Base-by-base conservation (phyloP, 441 rosid species). In the Breynia disticha region DNA sequence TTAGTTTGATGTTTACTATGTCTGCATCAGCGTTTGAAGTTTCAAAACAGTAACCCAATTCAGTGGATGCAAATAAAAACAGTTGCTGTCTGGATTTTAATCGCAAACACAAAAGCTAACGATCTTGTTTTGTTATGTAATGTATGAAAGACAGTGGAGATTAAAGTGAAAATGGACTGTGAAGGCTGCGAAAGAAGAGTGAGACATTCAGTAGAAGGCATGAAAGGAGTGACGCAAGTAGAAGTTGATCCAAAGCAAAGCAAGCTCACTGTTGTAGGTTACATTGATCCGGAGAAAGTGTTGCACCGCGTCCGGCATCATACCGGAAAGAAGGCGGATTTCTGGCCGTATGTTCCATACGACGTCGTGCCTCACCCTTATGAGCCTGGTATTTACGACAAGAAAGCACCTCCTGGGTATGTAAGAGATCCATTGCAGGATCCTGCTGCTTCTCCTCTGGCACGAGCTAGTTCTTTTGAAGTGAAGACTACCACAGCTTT, bases 141-240 rank as follows among this genome's bases (percentile, higher is more conserved):
- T 28, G 35, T 28, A 28, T 28, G 35, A 28, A 47, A 90, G 96
- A 90, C 90, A 61, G 96, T 90, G 67, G 95, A 90, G 76, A 71
- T 90, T 44, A 90, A 83, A 57, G 87, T 90, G 50, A 76, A 67
- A 55, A 79, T 90, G 64, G 96, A 90, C 63, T 90, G 97, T 35
- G 93, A 87, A 60, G 97, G 97, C 32, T 87, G 97, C 43, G 93
- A 79, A 63, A 72, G 84, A 35, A 85, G 76, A 63, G 93, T 87
- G 65, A 85, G 71, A 59, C 76, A 66, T 8, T 75, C 88, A 0
- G 76, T 85, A 59, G 81, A 81, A 55, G 96, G 90, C 5, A 87
- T 84, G 90, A 87, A 68, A 57, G 93, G 95, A 9, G 90, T 83
- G 59, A 69, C 77, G 42, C 72, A 75, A 16, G 81, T 90, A 47